phyloP scores from a whole-genome alignment of 169 alveolate genomes.

The Theileria orientalis region DNA sequence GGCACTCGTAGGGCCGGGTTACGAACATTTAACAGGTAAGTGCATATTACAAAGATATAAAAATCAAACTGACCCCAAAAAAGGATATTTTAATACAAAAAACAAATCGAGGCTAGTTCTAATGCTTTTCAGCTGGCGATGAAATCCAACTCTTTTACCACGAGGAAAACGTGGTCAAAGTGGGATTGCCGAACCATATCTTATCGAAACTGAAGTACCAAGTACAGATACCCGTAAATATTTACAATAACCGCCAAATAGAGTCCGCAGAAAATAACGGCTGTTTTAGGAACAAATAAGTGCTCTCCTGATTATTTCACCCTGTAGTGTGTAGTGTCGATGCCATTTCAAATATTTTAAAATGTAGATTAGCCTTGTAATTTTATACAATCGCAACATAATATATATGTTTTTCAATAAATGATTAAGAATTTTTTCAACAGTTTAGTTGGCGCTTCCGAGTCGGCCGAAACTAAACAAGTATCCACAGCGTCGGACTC shows the following conservation, averaged over 20 bases:
- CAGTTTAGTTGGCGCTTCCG: constrained; percentile 1
- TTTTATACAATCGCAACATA: constrained; percentile 2
- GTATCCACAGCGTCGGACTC: not conserved
- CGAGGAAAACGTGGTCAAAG: constrained; percentile 46
- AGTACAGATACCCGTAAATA: not conserved
- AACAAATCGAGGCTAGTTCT: not conserved
- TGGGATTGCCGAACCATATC: constrained; percentile 39
- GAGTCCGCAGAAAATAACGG: too few relatives aligned
- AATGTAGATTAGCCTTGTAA: constrained; percentile 7
- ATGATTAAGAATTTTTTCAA: constrained; percentile 4
- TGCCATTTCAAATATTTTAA: not conserved
- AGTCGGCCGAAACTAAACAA: not conserved
- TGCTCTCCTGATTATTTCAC: too few relatives aligned
- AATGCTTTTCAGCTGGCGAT: constrained; percentile 29
- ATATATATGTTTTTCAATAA: not conserved
- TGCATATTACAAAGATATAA: not conserved
- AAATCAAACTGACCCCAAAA: not conserved
- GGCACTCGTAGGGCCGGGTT: constrained; percentile 35
- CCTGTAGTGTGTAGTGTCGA: constrained; percentile 15
- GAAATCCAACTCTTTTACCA: constrained; percentile 54
- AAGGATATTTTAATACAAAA: not conserved
- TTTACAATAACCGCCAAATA: too few relatives aligned
- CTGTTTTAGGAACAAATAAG: too few relatives aligned
- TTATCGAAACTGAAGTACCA: constrained; percentile 41
- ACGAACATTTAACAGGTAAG: not conserved